Conservation (phyloP, 2,329 filamentous ascomycete species). For the Shiraia sp. region DNA sequence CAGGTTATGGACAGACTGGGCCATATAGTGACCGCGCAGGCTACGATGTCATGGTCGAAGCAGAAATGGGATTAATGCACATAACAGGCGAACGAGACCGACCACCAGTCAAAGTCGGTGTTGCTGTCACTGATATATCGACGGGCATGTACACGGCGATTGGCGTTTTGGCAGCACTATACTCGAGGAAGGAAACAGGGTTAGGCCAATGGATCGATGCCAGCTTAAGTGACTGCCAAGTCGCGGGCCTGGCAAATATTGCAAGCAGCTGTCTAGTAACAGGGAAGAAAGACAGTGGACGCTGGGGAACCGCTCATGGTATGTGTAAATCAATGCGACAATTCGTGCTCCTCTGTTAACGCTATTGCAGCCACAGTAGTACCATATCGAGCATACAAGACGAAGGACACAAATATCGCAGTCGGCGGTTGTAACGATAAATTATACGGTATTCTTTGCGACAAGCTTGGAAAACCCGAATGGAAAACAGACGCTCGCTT, state of each 20-base stretch:
- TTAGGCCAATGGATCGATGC: constrained; percentile 91
- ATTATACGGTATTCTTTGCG: constrained; percentile 63
- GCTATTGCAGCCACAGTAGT: constrained; percentile 77
- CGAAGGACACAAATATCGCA: constrained; percentile 63
- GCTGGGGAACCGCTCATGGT: constrained; percentile 97
- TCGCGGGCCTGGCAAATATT: constrained; percentile 88
- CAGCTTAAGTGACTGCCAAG: constrained; percentile 88
- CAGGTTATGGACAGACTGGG: constrained; percentile 92
- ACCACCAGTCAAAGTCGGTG: constrained; percentile 94
- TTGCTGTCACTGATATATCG: constrained; percentile 93
- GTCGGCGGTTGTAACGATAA: constrained; percentile 67
- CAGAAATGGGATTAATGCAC: constrained; percentile 97
- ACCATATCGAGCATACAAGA: constrained; percentile 81
- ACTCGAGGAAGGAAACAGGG: constrained; percentile 74
- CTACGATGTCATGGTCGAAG: constrained; percentile 99
- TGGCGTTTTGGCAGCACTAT: constrained; percentile 86
- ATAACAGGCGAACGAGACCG: constrained; percentile 89
- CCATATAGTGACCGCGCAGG: constrained; percentile 85
- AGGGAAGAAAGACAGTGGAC: constrained; percentile 80
- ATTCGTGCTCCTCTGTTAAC: constrained; percentile 4
- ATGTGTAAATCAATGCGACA: constrained; percentile 27
- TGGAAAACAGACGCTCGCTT: constrained; percentile 62
- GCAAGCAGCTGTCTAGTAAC: constrained; percentile 88
- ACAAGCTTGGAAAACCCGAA: constrained; percentile 59
- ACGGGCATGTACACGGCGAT: constrained; percentile 95